Percentiles rank a stretch among this genome's conserved stretches.
Conservation (phyloP, 116 monocot species). For the Iris pallida region DNA sequence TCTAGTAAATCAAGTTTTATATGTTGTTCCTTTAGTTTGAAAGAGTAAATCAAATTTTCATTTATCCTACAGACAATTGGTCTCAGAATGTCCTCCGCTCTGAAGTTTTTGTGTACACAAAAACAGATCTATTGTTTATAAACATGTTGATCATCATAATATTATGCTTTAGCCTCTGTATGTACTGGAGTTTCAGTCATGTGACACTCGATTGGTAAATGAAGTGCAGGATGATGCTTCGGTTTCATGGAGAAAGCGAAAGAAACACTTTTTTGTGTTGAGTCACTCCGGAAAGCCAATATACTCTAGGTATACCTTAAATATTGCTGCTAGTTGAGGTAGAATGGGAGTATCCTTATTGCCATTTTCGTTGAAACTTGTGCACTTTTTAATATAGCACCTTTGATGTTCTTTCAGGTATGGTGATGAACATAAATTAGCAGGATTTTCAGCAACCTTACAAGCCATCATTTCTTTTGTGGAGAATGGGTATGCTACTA, state of each 20-base stretch:
- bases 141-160: no score
- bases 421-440: constrained; percentile 96
- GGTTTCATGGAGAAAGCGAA: constrained; percentile 84
- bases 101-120: no score
- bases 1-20: no score
- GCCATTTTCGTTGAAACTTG: no score
- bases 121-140: no score
- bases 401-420: constrained; percentile 50
- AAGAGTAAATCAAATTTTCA: no score
- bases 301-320: constrained; percentile 61
- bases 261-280: constrained; percentile 90
- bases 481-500: constrained; percentile 72
- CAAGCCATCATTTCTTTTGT: constrained; percentile 99
- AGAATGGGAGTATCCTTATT: constrained; percentile 3
- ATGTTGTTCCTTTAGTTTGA: no score
- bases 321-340: neutral
- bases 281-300: constrained; percentile 97
- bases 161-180: neutral
- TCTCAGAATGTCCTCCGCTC: no score
- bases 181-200: constrained; percentile 1
- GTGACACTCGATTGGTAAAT: constrained; percentile 10
- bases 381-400: neutral
- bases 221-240: constrained; percentile 85
- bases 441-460: constrained; percentile 95
- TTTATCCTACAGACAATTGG: no score